Percentiles rank a stretch among this genome's conserved stretches.
Conservation (phyloP, 1,284 basidiomycete species). For the Cryptococcus jaspeensis region DNA sequence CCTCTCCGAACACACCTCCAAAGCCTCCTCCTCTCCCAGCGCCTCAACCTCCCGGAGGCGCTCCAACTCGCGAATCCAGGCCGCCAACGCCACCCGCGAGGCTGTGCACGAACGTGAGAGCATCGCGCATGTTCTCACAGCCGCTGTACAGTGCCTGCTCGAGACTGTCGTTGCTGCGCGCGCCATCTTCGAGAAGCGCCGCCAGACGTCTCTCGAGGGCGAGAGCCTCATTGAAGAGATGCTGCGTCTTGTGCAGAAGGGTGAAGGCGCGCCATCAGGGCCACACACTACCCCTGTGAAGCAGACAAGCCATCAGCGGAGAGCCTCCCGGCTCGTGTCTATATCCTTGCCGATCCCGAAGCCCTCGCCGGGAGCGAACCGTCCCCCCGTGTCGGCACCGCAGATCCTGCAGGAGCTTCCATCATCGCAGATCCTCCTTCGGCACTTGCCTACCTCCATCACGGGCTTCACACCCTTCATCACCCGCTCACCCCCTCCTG, state of each 20-base stretch:
- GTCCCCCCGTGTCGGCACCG: constrained; percentile 34
- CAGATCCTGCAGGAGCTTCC: constrained; percentile 46
- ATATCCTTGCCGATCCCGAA: constrained; percentile 39
- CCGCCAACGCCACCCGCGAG: constrained; percentile 17
- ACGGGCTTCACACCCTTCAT: constrained; percentile 50
- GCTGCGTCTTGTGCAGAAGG: constrained; percentile 43
- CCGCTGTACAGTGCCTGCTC: constrained; percentile 36
- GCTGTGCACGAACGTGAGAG: constrained; percentile 24
- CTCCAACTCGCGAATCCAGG: constrained; percentile 21
- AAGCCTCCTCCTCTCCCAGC: background rate
- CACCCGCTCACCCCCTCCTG: constrained; percentile 63
- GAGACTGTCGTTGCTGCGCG: constrained; percentile 34
- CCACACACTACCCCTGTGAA: constrained; percentile 10
- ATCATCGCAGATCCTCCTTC: constrained; percentile 49
- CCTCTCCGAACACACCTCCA: constrained; percentile 10
- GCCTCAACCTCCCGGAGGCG: constrained; percentile 6
- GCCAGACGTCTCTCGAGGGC: constrained; percentile 4
- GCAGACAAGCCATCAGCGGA: constrained; percentile 28
- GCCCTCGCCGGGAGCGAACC: constrained; percentile 1
- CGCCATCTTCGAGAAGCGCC: constrained; percentile 32
- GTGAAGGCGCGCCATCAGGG: constrained; percentile 22
- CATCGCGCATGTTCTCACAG: constrained; percentile 32
- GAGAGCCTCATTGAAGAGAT: constrained; percentile 43
- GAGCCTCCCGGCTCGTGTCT: constrained; percentile 44
- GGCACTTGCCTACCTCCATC: constrained; percentile 45